Base-by-base conservation (phyloP, 305 asterid genomes). In the Fraxinus floribunda region DNA sequence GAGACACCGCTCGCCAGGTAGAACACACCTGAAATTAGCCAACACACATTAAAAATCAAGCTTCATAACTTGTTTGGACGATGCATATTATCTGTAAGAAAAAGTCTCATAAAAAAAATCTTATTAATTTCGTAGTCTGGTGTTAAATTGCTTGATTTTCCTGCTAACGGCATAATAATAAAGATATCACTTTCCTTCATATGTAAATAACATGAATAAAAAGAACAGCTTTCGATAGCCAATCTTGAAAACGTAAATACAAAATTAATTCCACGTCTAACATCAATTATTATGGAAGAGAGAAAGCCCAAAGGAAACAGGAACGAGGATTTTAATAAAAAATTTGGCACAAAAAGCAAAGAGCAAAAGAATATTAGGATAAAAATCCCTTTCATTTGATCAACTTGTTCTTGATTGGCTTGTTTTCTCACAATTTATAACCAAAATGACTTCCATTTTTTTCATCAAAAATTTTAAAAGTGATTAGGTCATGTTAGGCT, bases 1-100 rank as follows among this genome's bases (percentile, higher is more conserved):
- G 89, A 0, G 99, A 95, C 74, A 93, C 89, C 7, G 94, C 93
- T 75, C 91, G 88, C 99, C 99, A 95, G 10, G 97, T 93, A 0
- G 99, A 93, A 80, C 98, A 95, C 0, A 94, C 99, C 99, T 93
- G 85, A 62, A 81, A 13, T 26, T 11, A 75, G 39, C 55, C 29
- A 18, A 55, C 18, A 15, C 60, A 34, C 57, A 84, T 77, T 10
- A 46, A 35, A 39, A 30, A 74, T 34, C 2, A 10, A 52, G 38
- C 71, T 62, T 62, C 29, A 20, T 62, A 62, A 18, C n/a, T 62
- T 62, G 29, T 62, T 24, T 9, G n/a, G 72, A 62, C 3, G 7
- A 62, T 62, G 29, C 32, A 62, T 22, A 24, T 24, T 62, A 7
- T 20, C 29, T 10, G 70, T 20, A 60, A 60, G 70, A 26, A 60